These are phyloP conservation scores for Arbutus unedo DNA, from an alignment of 148 eudicot species.

Conservation along the genomic window DNA sequence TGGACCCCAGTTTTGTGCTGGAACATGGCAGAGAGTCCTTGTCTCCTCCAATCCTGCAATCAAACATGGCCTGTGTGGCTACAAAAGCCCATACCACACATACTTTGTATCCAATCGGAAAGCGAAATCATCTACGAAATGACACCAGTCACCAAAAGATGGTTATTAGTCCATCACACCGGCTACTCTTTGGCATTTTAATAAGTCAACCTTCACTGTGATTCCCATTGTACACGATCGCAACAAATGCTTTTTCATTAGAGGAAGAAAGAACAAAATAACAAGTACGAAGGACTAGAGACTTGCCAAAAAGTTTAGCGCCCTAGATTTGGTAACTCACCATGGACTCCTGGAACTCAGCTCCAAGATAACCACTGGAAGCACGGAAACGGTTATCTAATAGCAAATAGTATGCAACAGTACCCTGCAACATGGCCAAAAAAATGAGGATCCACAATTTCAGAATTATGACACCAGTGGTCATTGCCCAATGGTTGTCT, in stretches of 20 bases:
- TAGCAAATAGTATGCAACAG: constrained; percentile 93
- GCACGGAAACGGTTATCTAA: constrained; percentile 82
- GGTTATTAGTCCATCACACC: not conserved
- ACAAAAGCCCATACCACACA: not conserved
- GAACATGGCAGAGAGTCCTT: not conserved
- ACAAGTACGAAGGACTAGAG: not conserved
- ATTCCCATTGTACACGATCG: not conserved
- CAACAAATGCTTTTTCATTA: not conserved
- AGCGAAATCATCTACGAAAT: not conserved
- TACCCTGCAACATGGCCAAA: constrained; percentile 53
- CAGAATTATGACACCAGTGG: not conserved
- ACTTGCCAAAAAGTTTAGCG: not conserved
- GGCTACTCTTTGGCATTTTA: not conserved
- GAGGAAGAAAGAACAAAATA: not conserved
- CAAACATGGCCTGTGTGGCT: not conserved
- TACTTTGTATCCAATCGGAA: not conserved
- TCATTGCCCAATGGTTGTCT: not conserved
- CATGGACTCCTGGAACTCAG: constrained; percentile 88
- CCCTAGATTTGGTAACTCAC: constrained; percentile 28
- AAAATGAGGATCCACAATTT: not conserved
- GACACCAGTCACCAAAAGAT: not conserved
- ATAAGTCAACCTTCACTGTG: not conserved
- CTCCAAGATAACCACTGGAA: constrained; percentile 87
- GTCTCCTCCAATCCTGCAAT: not conserved
- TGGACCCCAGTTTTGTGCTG: not conserved